Base-by-base conservation (phyloP, 2,329 filamentous ascomycete genomes). In the Botrytis porri region DNA sequence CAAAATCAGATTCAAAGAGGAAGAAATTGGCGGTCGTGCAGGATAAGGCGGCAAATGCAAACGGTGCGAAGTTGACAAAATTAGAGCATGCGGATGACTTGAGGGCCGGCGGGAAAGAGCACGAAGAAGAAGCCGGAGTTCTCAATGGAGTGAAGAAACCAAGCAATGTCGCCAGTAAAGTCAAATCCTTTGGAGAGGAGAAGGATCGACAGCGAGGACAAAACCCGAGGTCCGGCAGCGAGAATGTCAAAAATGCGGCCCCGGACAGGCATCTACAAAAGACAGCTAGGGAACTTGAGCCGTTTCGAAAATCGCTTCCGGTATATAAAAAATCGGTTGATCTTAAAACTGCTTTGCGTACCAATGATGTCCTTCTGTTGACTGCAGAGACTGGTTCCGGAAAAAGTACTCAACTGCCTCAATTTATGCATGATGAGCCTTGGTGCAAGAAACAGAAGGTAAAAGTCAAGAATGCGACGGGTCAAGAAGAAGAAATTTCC, bases 381-480 rank as follows among this genome's bases (percentile, higher is more conserved):
- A 95, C 94, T 59, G 95, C 95, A 75, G 95, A 98, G 83, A 98
- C 95, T 4, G 95, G 95, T 70, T 97, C 93, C 37, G 95, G 95
- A 80, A 98, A 98, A 82, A 97, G 93, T 71, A 98, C 95, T 0
- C 96, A 99, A 81, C 94, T 94, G 1, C 93, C 98, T 41, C 96
- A 98, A 81, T 98, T 98, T 81, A 84, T 99, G 12, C 88, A 92
- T 63, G 84, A 86, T 39, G 93, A 98, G 79, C 83, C 88, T 10
- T 98, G 95, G 94, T 97, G 94, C 81, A 86, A 84, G 71, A 87
- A 86, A 51, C 86, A 85, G 73, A 88, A 82, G 73, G 86, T 89
- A 63, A 87, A 84, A 67, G 77, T 90, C 35, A 76, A 80, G 60
- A 76, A 73, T 45, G 69, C 79, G 29, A 79, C 77, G 48, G 77